Evolutionary conservation across 179 eudicot species (phyloP).

Genomic region (Corrigiola litoralis): DNA sequence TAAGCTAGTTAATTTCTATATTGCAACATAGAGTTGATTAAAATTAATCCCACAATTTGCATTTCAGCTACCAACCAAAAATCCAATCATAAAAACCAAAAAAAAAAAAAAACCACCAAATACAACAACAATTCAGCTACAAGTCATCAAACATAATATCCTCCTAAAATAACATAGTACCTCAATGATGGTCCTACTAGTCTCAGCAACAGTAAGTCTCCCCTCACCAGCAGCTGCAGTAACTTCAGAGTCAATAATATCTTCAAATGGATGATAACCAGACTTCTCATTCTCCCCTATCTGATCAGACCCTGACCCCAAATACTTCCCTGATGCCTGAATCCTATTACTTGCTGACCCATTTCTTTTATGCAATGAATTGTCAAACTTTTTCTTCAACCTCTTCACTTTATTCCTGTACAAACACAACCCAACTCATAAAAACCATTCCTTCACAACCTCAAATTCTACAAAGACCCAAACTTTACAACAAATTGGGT

Average conservation of each 20-base stretch:
- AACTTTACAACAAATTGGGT: neutral
- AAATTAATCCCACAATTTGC: too few relatives aligned
- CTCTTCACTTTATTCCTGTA: slow-evolving; percentile 53
- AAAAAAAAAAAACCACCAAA: neutral
- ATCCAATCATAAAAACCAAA: too few relatives aligned
- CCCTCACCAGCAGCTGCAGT: slow-evolving; percentile 49
- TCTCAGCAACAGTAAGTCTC: slow-evolving; percentile 66
- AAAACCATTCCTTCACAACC: neutral
- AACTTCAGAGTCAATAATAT: slow-evolving; percentile 50
- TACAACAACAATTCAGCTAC: neutral
- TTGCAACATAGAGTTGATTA: too few relatives aligned
- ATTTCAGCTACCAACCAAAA: too few relatives aligned
- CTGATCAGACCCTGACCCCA: slow-evolving; percentile 49
- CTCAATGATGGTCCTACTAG: slow-evolving; percentile 79
- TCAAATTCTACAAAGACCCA: slow-evolving; percentile 1
- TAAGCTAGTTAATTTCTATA: too few relatives aligned
- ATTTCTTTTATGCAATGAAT: slow-evolving; percentile 31
- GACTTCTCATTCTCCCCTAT: slow-evolving; percentile 52
- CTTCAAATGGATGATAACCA: slow-evolving; percentile 79
- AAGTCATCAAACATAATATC: neutral
- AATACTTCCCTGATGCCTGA: slow-evolving; percentile 49
- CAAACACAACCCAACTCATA: neutral
- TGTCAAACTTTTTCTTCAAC: slow-evolving; percentile 30
- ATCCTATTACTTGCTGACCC: slow-evolving; percentile 32
- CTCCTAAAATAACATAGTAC: slow-evolving; percentile 24